These are phyloP conservation scores for Auricularia sp. DNA, from an alignment of 768 basidiomycete genomes.

Conservation along the genomic window DNA sequence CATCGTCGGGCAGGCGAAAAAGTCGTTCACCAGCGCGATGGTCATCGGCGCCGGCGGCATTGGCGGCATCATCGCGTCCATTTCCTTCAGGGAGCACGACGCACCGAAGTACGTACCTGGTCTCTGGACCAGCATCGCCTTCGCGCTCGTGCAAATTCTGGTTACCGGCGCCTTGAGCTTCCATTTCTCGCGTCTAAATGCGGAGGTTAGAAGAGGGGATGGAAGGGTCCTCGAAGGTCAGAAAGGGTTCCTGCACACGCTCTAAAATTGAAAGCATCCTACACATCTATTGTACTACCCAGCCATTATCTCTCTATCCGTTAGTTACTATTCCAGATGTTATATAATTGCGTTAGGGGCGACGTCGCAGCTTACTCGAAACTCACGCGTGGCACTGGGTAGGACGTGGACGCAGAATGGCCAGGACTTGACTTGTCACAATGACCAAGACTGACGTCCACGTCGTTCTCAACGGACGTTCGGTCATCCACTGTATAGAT, in stretches of 20 bases:
- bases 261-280: not conserved
- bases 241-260: slow-evolving; percentile 12
- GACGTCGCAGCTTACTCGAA: no score
- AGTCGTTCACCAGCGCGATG: slow-evolving; percentile 12
- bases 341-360: no score
- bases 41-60: slow-evolving; percentile 12
- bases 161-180: slow-evolving; percentile 3
- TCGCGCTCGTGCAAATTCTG: slow-evolving; percentile 7
- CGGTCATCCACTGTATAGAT: no score
- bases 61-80: slow-evolving; percentile 16
- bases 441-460: no score
- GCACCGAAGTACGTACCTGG: slow-evolving; percentile 10
- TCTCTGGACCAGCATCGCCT: slow-evolving; percentile 10
- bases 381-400: no score
- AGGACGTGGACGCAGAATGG: no score
- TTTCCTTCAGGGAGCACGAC: slow-evolving; percentile 7
- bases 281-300: no score
- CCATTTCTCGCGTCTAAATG: slow-evolving; percentile 10
- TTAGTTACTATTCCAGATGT: no score
- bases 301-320: no score
- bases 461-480: no score
- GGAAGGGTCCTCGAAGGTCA: not conserved
- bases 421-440: no score
- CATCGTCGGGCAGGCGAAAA: slow-evolving; percentile 14
- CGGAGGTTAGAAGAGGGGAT: slow-evolving; percentile 11